Percentiles rank a stretch among this genome's conserved stretches.
Evolutionary conservation across 2,329 filamentous ascomycete genomes (phyloP).

Genomic region (Zymoseptoria crescenta): DNA sequence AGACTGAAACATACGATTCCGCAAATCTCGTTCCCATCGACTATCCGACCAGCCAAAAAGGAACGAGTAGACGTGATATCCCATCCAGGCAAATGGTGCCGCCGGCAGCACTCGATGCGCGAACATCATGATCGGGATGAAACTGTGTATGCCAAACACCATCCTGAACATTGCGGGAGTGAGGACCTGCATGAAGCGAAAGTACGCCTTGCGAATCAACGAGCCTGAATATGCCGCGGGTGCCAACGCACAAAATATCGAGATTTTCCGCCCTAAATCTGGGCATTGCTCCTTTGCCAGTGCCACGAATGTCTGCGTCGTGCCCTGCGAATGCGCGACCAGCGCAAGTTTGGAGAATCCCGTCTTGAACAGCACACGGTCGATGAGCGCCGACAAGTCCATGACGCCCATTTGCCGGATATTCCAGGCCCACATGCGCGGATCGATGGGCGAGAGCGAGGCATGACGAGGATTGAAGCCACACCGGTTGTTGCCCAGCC

Average conservation of each 20-base stretch:
- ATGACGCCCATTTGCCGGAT: slow-evolving; percentile 89
- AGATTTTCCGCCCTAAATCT: slow-evolving; percentile 72
- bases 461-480: slow-evolving; percentile 73
- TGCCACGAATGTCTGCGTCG: slow-evolving; percentile 78
- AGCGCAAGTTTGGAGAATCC: slow-evolving; percentile 76
- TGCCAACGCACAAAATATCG: slow-evolving; percentile 83
- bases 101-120: slow-evolving; percentile 64
- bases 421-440: slow-evolving; percentile 95
- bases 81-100: slow-evolving; percentile 67
- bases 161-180: slow-evolving; percentile 67
- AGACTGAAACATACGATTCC: slow-evolving; percentile 83
- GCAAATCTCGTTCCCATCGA: slow-evolving; percentile 73
- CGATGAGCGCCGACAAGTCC: slow-evolving; percentile 74
- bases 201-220: slow-evolving; percentile 76
- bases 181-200: slow-evolving; percentile 82
- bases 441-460: slow-evolving; percentile 63
- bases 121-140: slow-evolving; percentile 88
- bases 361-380: slow-evolving; percentile 72
- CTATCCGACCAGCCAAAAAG: slow-evolving; percentile 81
- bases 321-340: slow-evolving; percentile 84
- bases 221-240: slow-evolving; percentile 86
- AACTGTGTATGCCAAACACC: slow-evolving; percentile 85
- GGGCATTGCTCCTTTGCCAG: slow-evolving; percentile 85
- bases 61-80: slow-evolving; percentile 83
- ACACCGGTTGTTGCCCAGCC: slow-evolving; percentile 89